phyloP scores from a whole-genome alignment of 352 stramenopile species.

The Blastocystis sp. region DNA sequence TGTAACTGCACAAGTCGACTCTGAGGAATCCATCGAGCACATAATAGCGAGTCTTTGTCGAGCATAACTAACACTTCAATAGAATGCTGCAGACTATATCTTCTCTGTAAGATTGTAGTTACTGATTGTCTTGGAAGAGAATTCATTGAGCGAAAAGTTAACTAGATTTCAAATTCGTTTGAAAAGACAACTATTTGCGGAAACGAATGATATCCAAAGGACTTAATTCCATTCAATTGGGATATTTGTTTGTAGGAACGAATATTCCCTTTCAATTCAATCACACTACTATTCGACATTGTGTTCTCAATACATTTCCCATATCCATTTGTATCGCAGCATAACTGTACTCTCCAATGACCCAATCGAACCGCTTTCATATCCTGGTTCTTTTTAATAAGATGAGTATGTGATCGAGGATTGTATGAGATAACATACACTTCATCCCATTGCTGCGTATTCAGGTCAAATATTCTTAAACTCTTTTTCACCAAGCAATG shows the following conservation, averaged over 20 bases:
- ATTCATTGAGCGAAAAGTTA: background rate
- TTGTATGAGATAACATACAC: constrained; percentile 34
- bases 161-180: background rate
- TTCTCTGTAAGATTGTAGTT: background rate
- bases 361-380: background rate
- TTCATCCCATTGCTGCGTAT: background rate
- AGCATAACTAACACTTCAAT: background rate
- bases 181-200: constrained; percentile 31
- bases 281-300: background rate
- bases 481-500: constrained; percentile 14
- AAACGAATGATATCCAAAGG: background rate
- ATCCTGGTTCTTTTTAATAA: background rate
- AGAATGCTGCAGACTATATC: background rate
- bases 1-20: background rate
- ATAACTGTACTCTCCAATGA: background rate
- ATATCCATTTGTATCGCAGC: background rate
- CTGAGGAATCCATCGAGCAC: background rate
- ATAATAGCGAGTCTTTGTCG: background rate
- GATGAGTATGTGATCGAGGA: background rate
- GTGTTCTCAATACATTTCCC: background rate
- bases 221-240: background rate
- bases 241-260: constrained; percentile 12
- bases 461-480: background rate
- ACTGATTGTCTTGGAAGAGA: background rate
- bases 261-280: background rate